These are phyloP conservation scores for Colletotrichum echinochloae DNA, from an alignment of 2,329 filamentous ascomycete genomes.

Conservation along the genomic window DNA sequence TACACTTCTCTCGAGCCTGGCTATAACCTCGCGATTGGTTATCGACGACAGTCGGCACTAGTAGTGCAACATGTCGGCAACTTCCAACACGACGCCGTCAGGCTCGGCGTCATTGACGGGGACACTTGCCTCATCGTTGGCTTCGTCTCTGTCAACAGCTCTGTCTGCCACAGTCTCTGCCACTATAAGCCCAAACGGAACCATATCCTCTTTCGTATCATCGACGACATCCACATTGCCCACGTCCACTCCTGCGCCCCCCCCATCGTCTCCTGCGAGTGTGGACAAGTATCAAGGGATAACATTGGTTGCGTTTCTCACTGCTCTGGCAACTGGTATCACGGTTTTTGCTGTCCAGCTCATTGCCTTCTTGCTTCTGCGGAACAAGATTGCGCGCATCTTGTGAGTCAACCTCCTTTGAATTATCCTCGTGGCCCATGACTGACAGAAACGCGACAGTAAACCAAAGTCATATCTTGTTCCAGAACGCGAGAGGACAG, in stretches of 20 bases:
- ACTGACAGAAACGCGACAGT: conserved; percentile 55
- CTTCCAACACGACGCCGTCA: conserved; percentile 33
- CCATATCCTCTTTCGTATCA: conserved; percentile 14
- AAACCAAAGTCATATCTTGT: conserved; percentile 89
- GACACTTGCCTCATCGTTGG: conserved; percentile 44
- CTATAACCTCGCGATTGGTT: neutral
- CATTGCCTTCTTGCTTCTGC: conserved; percentile 78
- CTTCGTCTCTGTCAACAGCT: conserved; percentile 26
- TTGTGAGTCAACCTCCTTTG: conserved; percentile 69
- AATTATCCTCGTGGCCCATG: conserved; percentile 14
- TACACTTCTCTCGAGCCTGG: neutral
- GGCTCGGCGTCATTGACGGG: conserved; percentile 37
- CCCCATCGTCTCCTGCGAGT: neutral
- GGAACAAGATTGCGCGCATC: conserved; percentile 83
- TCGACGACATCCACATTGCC: neutral
- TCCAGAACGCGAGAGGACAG: conserved; percentile 84
- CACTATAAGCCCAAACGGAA: conserved; percentile 24
- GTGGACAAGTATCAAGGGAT: conserved; percentile 52
- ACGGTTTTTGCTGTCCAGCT: conserved; percentile 74
- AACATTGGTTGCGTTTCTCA: conserved; percentile 69
- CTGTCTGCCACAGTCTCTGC: conserved; percentile 22
- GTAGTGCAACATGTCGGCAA: conserved; percentile 29
- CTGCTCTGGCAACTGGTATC: conserved; percentile 72
- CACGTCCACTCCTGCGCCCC: neutral
- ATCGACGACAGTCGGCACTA: conserved; percentile 7